A percentile compares a stretch with the other conserved stretches of the same genome.
Conservation (phyloP, 1,284 basidiomycete species). For the Pisolithus thermaeus region DNA sequence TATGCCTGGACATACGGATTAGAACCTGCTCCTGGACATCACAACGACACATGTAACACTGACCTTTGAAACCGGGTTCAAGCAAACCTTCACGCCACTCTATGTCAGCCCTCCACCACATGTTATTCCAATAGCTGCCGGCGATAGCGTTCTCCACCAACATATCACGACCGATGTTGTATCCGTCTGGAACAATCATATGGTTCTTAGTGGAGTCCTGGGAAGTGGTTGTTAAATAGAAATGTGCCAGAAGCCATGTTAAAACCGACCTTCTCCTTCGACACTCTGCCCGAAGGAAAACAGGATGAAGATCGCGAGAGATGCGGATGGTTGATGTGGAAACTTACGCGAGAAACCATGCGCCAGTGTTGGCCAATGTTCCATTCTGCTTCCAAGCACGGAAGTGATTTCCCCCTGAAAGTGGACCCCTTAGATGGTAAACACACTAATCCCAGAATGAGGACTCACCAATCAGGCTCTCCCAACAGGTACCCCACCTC, state of each 20-base stretch:
- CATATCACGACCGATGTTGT: constrained; percentile 72
- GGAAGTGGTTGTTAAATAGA: background rate
- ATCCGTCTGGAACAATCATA: constrained; percentile 68
- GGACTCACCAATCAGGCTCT: constrained; percentile 55
- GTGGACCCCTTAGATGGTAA: background rate
- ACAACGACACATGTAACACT: constrained; percentile 12
- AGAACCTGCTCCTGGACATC: background rate
- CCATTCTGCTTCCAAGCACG: constrained; percentile 75
- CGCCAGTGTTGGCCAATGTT: constrained; percentile 51
- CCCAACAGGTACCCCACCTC: constrained; percentile 66
- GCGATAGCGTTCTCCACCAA: constrained; percentile 59
- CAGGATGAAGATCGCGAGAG: background rate
- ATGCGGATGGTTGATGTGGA: background rate
- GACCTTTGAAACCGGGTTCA: constrained; percentile 59
- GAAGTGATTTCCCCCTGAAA: constrained; percentile 53
- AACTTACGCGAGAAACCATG: constrained; percentile 67
- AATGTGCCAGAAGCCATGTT: background rate
- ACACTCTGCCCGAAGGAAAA: constrained; percentile 42
- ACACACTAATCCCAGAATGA: constrained; percentile 21
- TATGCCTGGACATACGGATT: constrained; percentile 43
- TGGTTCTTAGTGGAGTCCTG: constrained; percentile 63
- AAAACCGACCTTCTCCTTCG: constrained; percentile 56
- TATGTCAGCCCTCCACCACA: constrained; percentile 67
- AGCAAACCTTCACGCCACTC: constrained; percentile 67
- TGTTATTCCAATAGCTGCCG: constrained; percentile 55